These are phyloP conservation scores for Ceratobasidium sp. DNA, from an alignment of 1,284 basidiomycete genomes.

Conservation along the genomic window DNA sequence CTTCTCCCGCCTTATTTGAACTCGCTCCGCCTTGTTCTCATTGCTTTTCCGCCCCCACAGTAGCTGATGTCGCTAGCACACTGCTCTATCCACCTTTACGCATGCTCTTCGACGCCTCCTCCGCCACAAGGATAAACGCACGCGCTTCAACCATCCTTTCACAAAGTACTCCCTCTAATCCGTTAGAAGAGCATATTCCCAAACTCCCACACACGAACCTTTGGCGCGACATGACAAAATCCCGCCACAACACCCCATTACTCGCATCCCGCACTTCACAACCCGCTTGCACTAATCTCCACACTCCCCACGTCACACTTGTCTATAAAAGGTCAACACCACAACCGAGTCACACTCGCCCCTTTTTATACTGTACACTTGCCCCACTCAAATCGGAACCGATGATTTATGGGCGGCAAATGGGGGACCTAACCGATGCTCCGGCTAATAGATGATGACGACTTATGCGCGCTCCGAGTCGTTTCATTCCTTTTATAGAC, in stretches of 20 bases:
- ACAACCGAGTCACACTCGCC: not conserved
- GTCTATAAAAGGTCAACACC: not conserved
- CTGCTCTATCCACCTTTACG: too few relatives aligned
- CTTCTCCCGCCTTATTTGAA: not conserved
- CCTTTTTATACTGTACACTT: not conserved
- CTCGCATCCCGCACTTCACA: too few relatives aligned
- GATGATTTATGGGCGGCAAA: conserved; percentile 15
- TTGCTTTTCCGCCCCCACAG: too few relatives aligned
- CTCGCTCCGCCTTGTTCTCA: not conserved
- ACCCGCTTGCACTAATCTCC: too few relatives aligned
- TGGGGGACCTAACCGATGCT: not conserved
- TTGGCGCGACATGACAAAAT: too few relatives aligned
- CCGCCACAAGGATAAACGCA: not conserved
- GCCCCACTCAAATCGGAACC: not conserved
- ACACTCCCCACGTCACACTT: not conserved
- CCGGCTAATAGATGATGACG: not conserved
- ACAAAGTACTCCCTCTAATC: too few relatives aligned
- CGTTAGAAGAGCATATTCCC: too few relatives aligned
- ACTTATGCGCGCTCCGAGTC: not conserved
- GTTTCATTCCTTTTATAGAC: not conserved
- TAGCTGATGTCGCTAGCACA: not conserved
- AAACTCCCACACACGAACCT: too few relatives aligned
- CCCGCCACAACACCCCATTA: too few relatives aligned
- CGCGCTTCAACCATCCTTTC: not conserved
- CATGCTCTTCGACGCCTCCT: not conserved